Percentiles rank a stretch among this genome's conserved stretches.
Conservation (phyloP, 2,329 filamentous ascomycete species). For the Fusarium haematococcum region DNA sequence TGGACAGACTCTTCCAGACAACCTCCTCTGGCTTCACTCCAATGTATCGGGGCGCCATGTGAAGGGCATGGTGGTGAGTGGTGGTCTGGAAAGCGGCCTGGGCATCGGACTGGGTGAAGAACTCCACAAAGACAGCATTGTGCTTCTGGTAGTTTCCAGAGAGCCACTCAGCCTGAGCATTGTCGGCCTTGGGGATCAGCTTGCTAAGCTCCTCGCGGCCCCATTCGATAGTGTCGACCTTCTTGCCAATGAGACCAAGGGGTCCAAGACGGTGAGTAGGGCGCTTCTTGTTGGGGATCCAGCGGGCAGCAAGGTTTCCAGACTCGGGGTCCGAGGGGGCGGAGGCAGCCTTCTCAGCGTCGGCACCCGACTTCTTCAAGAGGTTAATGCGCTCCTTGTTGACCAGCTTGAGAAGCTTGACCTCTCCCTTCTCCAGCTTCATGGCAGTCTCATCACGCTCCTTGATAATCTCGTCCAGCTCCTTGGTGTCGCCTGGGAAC, state of each 20-base stretch:
- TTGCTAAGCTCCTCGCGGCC: conserved; percentile 67
- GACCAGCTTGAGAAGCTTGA: conserved; percentile 77
- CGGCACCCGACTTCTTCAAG: conserved; percentile 48
- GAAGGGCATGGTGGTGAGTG: conserved; percentile 82
- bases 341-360: conserved; percentile 46
- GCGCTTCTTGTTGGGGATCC: conserved; percentile 74
- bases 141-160: conserved; percentile 72
- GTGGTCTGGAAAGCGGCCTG: conserved; percentile 87
- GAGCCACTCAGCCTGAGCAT: conserved; percentile 72
- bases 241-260: conserved; percentile 71
- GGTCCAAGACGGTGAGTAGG: conserved; percentile 75
- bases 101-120: conserved; percentile 82
- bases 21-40: conserved; percentile 84
- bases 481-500: conserved; percentile 79
- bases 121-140: conserved; percentile 92
- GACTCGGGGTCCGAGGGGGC: conserved; percentile 73
- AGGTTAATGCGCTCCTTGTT: conserved; percentile 53
- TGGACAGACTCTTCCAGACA: conserved; percentile 83
- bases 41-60: conserved; percentile 87
- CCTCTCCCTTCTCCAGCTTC: conserved; percentile 86
- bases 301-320: conserved; percentile 72
- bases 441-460: conserved; percentile 80
- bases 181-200: conserved; percentile 74
- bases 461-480: conserved; percentile 81
- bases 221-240: conserved; percentile 90